Base-by-base conservation (phyloP, 2,329 filamentous ascomycete genomes). In the Nemania serpens region DNA sequence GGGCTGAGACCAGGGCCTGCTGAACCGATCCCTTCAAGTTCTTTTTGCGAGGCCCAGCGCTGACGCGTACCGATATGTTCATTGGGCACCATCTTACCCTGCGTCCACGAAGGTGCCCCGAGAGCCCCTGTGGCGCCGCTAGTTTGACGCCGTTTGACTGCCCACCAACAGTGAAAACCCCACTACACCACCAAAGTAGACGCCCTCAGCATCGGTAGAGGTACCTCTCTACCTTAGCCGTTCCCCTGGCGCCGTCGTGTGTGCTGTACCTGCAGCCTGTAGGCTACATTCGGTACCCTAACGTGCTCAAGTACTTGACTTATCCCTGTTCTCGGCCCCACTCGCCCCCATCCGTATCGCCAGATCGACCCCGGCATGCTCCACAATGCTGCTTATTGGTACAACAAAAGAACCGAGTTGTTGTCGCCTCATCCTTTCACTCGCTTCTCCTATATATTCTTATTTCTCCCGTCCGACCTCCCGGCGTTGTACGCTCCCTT, bases 381-480 rank as follows among this genome's bases (percentile, higher is more conserved):
- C 61, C 49, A 52, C 49, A 58, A 17, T 55, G 15, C 37, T 39
- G 15, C 41, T 41, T 7, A 37, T 37, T 37, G 33, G 29, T 54
- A 58, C 55, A 54, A 42, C 54, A 34, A 25, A 18, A 58, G 49
- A 43, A 46, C 49, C 51, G 56, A 33, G 45, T 47, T 58, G 52
- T 64, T 61, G 58, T 56, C 34, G 58, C 53, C 22, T 46, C 54
- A 25, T 56, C 54, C 49, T 66, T 65, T 59, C 59, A 50, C 36
- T 58, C 62, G 11, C 22, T 58, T 43, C 42, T 59, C 15, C 33
- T 63, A 63, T 65, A 61, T 64, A 55, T 64, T 54, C 43, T 48
- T 33, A 48, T 33, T 7, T 13, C 45, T 59, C 51, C 47, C 46
- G 17, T 20, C 59, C 48, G 61, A 49, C 62, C 47, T 53, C 46